These are phyloP conservation scores for Phlyctochytrium bullatum DNA, from an alignment of 192 early-diverging fungal genomes.

Conservation along the genomic window DNA sequence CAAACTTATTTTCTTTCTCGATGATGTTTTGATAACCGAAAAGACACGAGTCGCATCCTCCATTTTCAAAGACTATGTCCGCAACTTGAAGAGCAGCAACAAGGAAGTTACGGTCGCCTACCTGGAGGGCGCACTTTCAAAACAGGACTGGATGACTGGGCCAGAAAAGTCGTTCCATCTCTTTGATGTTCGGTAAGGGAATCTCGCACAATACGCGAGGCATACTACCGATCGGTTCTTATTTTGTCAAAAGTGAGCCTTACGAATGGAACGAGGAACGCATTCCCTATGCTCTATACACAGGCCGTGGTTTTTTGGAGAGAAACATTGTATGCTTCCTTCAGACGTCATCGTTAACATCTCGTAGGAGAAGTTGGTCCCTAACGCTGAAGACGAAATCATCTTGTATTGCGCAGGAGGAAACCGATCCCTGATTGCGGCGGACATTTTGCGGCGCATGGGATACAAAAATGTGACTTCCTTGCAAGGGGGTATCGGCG, in stretches of 20 bases:
- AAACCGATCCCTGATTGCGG: constrained; percentile 47
- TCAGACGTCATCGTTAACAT: constrained; percentile 1
- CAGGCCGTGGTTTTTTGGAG: constrained; percentile 49
- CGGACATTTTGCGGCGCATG: constrained; percentile 47
- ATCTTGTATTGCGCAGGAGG: constrained; percentile 56
- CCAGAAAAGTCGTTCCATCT: constrained; percentile 31
- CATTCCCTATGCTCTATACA: constrained; percentile 52
- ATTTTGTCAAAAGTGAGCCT: constrained; percentile 36
- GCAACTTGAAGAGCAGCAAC: constrained; percentile 23
- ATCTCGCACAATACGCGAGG: background rate
- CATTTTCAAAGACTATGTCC: constrained; percentile 39
- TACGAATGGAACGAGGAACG: constrained; percentile 55
- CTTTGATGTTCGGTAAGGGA: constrained; percentile 43
- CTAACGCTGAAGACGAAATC: constrained; percentile 48
- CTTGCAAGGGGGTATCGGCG: constrained; percentile 42
- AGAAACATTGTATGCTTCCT: constrained; percentile 43
- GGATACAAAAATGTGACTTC: constrained; percentile 51
- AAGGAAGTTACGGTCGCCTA: constrained; percentile 32
- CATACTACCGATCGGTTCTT: too few relatives aligned
- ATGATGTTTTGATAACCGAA: too few relatives aligned
- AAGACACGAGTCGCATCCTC: too few relatives aligned
- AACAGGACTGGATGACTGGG: constrained; percentile 26
- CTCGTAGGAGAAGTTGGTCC: constrained; percentile 42
- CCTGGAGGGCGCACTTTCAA: constrained; percentile 23
- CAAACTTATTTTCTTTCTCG: too few relatives aligned